Base-by-base conservation (phyloP, 179 eudicot species). In the Beta corolliflora region DNA sequence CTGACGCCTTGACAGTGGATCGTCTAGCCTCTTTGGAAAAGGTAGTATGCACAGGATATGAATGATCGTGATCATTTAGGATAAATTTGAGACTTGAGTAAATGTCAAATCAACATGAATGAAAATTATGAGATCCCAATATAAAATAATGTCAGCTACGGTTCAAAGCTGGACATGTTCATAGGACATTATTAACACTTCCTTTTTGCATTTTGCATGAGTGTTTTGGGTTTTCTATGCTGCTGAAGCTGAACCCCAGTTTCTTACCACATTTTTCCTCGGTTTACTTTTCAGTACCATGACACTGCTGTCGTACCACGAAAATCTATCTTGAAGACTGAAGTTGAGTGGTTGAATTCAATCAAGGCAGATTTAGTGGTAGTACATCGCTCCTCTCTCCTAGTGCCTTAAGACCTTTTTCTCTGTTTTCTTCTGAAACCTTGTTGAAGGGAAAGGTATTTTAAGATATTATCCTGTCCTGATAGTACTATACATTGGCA, bases 361-460 rank as follows among this genome's bases (percentile, higher is more conserved):
- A 93, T 97, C 88, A 97, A 94, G 91, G 97, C 98, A 64, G 99
- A 97, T 78, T 88, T 97, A 84, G 99, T 97, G 97, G 99, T 96
- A 93, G 29, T 50, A 19, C 66, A 45, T 67, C 46, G 68, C 61
- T 79, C 46, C 46, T 54, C 58, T 74, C 29, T 74, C 18, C 75
- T 71, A 41, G 61, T 56, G 56, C 66, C 64, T 54, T 61, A 45
- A 25, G 54, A 63, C 11, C 60, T 25, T 60, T 52, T 55, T 54
- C 48, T 23, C 61, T 71, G 16, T 9, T 9, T 16, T 31, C 53
- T 75, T 18, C 9, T 18, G 10, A 23, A 54, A 31, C 36, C 7
- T 64, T 60, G 65, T 71, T 53, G 52, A 52, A 50, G 53, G 12
- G 15, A 78, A 63, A 15, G 45, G 3, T 18, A 71, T 36, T 61